Evolutionary conservation across 768 basidiomycete genomes (phyloP), one percentile per base, ranked within the genome.

Genomic region (Kwoniella newhampshirensis): DNA sequence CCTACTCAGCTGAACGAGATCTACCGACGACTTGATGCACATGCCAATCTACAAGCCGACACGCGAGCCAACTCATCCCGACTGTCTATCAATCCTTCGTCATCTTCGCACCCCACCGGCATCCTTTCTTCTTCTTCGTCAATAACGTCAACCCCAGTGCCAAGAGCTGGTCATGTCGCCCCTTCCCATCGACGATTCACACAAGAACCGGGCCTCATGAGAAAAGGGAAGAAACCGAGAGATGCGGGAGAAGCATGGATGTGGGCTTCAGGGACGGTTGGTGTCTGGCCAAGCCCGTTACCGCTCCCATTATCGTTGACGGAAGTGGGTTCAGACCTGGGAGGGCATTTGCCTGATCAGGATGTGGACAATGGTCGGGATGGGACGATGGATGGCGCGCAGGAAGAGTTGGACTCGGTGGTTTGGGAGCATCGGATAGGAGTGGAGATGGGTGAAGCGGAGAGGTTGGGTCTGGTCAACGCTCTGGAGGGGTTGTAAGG

Each of bases 171-270:
- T 20, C 68, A 73, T 39, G 67, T 70, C 0, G 68, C 68, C 11
- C 62, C 68, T 21, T 63, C 63, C 11, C 66, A 70, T 45, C 53
- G 55, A 12, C 59, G 71, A 18, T 73, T 73, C 52, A 59, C 54
- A 35, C 45, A 68, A 49, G 27, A 54, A 11, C 8, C 28, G 9
- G 48, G 41, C 0, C 11, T 57, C 2, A 59, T 50, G 46, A 39
- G 67, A 18, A 52, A 48, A 28, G 67, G 64, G 4, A 59, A 49
- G 26, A 35, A 13, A 21, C 63, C 67, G 1, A 43, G 55, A 40
- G 58, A 56, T 40, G 18, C 36, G n/a, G 66, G 66, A 5, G 63
- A 68, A 32, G 60, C 47, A 6, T 68, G 67, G 67, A 68, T 68
- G 67, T 68, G 67, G 67, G 47, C 52, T 32, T 49, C 54, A 5